Evolutionary conservation across 768 basidiomycete species (phyloP), one percentile per base, ranked within the genome.

Genomic region (Leccinellum rugosiceps): DNA sequence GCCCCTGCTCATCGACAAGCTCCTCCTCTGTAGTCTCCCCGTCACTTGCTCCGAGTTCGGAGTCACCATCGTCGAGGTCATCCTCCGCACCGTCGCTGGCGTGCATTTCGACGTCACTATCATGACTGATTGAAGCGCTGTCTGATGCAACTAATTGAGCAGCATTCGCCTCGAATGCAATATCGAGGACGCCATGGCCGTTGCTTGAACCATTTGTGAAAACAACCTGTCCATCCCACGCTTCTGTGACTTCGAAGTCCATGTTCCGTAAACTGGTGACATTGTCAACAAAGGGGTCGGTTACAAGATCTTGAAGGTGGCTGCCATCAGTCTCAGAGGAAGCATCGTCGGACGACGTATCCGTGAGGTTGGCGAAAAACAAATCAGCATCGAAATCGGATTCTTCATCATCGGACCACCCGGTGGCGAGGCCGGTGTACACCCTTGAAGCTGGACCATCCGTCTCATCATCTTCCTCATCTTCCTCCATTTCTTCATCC

Each of bases 1-100:
- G 75, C 55, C 86, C 84, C 58, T 84, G 81, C 9, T 83, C 80
- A 53, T 87, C 88, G n/a, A 92, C 85, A 51, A 92, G 83, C 59
- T 93, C 90, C 60, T 90, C 88, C 66, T 92, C 90, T 2, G 91
- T 92, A 4, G 90, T 90, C 60, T 91, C 87, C 1, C 89, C 88
- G 6, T 83, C 86, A 55, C 76, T 81, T 38, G 79, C 82, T 47
- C 76, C 80, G 56, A 82, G 74, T 56, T 77, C 76, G 53, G 82
- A 75, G 26, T 79, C 77, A 6, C 70, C 78, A 34, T 80, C 80
- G 43, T 77, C 77, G 13, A 63, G 65, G 41, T 72, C 73, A 53
- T 59, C 70, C 49, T 69, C 64, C 21, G 64, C 61, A 43, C 25
- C 56, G 9, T 63, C 60, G 23, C 77, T 81, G 72, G 56, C 79